Base-by-base conservation (phyloP, 768 basidiomycete genomes). In the Mycena polygramma region DNA sequence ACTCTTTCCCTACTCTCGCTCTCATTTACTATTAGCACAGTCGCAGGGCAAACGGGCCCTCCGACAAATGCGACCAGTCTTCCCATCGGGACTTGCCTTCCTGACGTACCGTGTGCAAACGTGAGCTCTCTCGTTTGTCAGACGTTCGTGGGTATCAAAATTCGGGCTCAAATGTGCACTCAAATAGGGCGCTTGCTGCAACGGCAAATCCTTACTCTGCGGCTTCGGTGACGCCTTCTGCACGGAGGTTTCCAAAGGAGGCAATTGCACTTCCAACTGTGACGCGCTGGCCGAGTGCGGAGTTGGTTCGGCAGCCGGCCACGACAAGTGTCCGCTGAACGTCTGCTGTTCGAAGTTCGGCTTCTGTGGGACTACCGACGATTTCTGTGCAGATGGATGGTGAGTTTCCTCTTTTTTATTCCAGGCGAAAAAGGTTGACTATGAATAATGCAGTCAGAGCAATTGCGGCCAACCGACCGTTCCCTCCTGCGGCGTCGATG, bases 181-280 rank as follows among this genome's bases (percentile, higher is more conserved):
- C 46, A 57, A n/a, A n/a, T n/a, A n/a, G 55, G 61, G 61, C 30
- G 61, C 61, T 10, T 63, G 61, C 36, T 63, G 61, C n/a, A 63
- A 63, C 39, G 48, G 49, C 37, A 26, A 52, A 5, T 24, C 49
- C 13, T 37, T 37, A 26, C 22, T 53, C 39, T 63, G 62, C 52
- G 62, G 62, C 37, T 63, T 41, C 62, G 62, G 62, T 9, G 37
- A 41, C 26, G n/a, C 22, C 19, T 63, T 63, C 62, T 63, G 62
- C 39, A 30, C 24, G 24, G 51, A 26, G 24, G n/a, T n/a, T n/a
- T n/a, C n/a, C n/a, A n/a, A n/a, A n/a, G n/a, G n/a, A n/a, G 59
- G 46, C 19, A n/a, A 26, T 22, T 65, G 63, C 45, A 48, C 63
- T 22, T 48, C 54, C 43, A 65, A 65, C 45, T 65, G 54, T 35